A percentile compares a stretch with the other conserved stretches of the same genome.
phyloP scores from a whole-genome alignment of 345 rosid genomes.

The Acer negundo region DNA sequence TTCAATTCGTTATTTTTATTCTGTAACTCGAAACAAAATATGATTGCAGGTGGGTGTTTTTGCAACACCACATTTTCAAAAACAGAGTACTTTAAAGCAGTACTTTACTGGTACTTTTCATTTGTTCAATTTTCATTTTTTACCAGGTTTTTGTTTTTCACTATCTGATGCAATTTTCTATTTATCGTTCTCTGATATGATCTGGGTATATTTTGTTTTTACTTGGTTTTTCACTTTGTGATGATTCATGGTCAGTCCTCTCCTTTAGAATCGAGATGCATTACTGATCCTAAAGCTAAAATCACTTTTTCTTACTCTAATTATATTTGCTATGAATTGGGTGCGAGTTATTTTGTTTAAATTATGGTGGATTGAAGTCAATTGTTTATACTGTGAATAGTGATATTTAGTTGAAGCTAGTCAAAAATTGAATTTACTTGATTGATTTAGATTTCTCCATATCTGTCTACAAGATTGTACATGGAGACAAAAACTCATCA shows the following conservation, averaged over 20 bases:
- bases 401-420: not conserved
- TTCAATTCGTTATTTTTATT: not conserved
- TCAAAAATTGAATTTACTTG: not conserved
- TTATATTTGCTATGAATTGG: slow-evolving; percentile 1
- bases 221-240: slow-evolving; percentile 3
- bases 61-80: slow-evolving; percentile 12
- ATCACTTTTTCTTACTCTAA: not conserved
- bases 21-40: not conserved
- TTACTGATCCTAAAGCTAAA: not conserved
- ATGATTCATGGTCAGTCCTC: slow-evolving; percentile 2
- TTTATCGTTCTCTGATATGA: not conserved
- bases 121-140: not conserved
- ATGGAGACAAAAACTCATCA: not conserved
- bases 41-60: not conserved
- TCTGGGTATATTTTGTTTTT: slow-evolving; percentile 8
- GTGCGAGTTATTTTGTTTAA: not conserved
- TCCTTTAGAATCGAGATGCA: not conserved
- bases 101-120: slow-evolving; percentile 1
- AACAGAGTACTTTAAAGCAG: not conserved
- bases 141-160: not conserved
- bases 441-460: not conserved
- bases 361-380: not conserved
- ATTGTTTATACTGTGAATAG: not conserved
- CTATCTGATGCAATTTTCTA: not conserved
- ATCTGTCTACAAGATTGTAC: not conserved